Base-by-base conservation (phyloP, 2,329 filamentous ascomycete genomes). In the Alternaria infectoria region DNA sequence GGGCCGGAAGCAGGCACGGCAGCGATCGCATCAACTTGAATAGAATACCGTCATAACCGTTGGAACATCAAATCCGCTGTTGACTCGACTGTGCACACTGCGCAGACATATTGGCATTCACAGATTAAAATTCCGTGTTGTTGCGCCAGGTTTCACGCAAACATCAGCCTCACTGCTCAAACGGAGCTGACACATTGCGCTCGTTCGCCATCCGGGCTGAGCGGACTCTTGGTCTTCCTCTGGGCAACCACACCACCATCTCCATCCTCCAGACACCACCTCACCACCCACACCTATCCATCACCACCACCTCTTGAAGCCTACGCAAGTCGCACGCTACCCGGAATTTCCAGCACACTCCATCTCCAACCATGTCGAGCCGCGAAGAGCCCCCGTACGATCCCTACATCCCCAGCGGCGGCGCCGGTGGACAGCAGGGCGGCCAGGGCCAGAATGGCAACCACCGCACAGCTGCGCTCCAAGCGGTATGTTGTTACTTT, bases 391-490 rank as follows among this genome's bases (percentile, higher is more conserved):
- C 56, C 40, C 65, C 92, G 72, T 96, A 96, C 83, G 93, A 96
- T 83, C 93, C 93, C 68, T 96, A 96, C 84, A 94, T 95, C 81
- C 93, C 93, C 78, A 88, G 87, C 79, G 89, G 89, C 81, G 85
- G 86, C 81, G 76, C 74, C 69, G 71, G 71, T 61, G 62, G 62
- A 62, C 69, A 75, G 81, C 87, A 79, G 85, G 87, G 68, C 64
- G 87, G 67, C 59, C 74, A 74, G 80, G 71, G 77, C 66, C 79
- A 83, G 70, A 74, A 75, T 72, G 87, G 86, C 73, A 90, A 90
- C 78, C 85, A 88, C 75, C 87, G 89, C 81, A 91, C 89, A 60
- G 87, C 88, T 64, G 91, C 91, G 69, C 87, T 97, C 72, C 93
- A 97, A 88, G 91, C 90, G 83, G 93, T 97, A 91, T 49, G 77